A percentile compares a stretch with the other conserved stretches of the same genome.
phyloP scores from a whole-genome alignment of 208 protist genomes.

The Naegleria fowleri region DNA sequence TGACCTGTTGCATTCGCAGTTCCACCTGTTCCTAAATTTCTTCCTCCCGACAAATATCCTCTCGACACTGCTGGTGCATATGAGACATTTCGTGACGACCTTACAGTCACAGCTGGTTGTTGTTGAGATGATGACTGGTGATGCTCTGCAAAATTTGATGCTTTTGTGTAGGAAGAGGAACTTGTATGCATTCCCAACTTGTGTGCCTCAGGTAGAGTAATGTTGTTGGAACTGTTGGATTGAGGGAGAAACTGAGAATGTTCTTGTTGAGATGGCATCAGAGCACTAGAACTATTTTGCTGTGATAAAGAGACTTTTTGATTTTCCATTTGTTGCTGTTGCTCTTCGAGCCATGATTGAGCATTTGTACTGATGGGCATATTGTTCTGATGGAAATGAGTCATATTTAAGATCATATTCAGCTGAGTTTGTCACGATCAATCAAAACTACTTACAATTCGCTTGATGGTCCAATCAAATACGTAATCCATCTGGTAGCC shows the following conservation, averaged over 20 bases:
- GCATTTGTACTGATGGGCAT: not conserved
- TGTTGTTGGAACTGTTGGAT: not conserved
- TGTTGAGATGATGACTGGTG: not conserved
- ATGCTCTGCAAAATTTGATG: not conserved
- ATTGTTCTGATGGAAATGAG: not conserved
- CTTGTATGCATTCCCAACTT: not conserved
- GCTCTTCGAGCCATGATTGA: not conserved
- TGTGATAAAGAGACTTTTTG: not conserved
- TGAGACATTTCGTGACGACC: not conserved
- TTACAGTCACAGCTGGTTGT: not conserved
- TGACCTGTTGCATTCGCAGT: not conserved
- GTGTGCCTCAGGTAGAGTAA: too few species aligned
- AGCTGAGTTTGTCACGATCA: not conserved
- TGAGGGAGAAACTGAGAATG: not conserved
- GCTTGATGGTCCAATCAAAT: slow-evolving; percentile 92
- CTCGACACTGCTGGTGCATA: not conserved
- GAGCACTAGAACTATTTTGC: not conserved
- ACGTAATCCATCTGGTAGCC: slow-evolving; percentile 95
- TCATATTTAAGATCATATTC: too few species aligned
- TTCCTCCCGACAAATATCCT: not conserved
- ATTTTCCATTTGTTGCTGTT: not conserved
- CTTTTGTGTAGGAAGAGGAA: not conserved
- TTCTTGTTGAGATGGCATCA: not conserved
- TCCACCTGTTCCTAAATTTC: not conserved
- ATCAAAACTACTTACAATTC: not conserved